Conservation (phyloP, 163 green algal species). For the Scenedesmus sp. region DNA sequence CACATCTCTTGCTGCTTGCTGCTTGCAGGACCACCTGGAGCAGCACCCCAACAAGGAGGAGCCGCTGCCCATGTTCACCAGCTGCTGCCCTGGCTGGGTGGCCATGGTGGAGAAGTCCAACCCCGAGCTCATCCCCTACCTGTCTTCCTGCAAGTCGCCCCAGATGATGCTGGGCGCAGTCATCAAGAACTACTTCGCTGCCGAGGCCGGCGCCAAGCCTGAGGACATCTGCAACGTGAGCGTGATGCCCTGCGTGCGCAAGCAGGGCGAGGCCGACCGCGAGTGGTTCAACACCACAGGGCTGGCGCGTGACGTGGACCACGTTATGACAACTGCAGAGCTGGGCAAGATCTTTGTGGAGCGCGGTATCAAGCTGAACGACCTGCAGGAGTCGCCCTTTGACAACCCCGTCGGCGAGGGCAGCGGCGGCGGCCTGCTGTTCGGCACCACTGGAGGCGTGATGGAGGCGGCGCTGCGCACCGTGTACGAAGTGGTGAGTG, state of each 20-base stretch:
- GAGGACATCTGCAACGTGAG: slow-evolving; percentile 65
- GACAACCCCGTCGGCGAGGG: slow-evolving; percentile 69
- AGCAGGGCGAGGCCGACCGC: slow-evolving; percentile 76
- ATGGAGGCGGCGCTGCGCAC: slow-evolving; percentile 82
- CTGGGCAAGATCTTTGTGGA: slow-evolving; percentile 67
- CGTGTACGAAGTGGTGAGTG: slow-evolving; percentile 55
- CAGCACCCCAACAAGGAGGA: slow-evolving; percentile 57
- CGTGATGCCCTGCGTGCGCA: slow-evolving; percentile 82
- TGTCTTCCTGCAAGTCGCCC: slow-evolving; percentile 77
- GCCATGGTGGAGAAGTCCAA: slow-evolving; percentile 63
- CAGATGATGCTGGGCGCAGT: slow-evolving; percentile 79
- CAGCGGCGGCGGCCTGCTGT: slow-evolving; percentile 69
- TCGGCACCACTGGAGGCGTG: slow-evolving; percentile 81
- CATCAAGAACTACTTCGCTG: slow-evolving; percentile 75
- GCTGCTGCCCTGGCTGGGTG: slow-evolving; percentile 73
- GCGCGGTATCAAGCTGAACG: slow-evolving; percentile 64
- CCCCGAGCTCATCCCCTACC: slow-evolving; percentile 74
- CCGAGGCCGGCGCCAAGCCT: slow-evolving; percentile 51
- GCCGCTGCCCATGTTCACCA: slow-evolving; percentile 82
- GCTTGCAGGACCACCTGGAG: slow-evolving; percentile 1
- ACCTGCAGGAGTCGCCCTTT: slow-evolving; percentile 63
- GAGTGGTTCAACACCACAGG: slow-evolving; percentile 62
- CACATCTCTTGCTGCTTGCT: background rate
- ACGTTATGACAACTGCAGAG: slow-evolving; percentile 81
- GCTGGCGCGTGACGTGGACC: slow-evolving; percentile 70